Evolutionary conservation across 352 stramenopile genomes (phyloP).

Genomic region (Phytopythium vexans): DNA sequence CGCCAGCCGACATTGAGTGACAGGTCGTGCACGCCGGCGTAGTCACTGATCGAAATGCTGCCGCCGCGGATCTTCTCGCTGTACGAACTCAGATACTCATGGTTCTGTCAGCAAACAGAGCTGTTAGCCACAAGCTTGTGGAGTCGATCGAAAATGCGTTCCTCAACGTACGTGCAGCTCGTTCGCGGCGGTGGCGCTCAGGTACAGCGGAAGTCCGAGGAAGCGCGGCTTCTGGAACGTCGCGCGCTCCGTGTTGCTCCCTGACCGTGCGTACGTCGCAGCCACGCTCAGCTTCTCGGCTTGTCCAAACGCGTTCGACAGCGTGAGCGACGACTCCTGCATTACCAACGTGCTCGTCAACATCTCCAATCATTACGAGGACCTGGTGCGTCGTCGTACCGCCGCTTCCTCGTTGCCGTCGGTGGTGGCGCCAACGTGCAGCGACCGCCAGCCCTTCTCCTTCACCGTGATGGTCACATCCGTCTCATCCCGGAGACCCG

Average conservation of each 20-base stretch:
- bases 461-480: constrained; percentile 87
- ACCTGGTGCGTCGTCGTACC: constrained; percentile 19
- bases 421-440: constrained; percentile 82
- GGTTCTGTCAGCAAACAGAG: constrained; percentile 37
- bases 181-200: constrained; percentile 74
- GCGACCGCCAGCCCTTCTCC: constrained; percentile 83
- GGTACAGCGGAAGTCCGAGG: constrained; percentile 73
- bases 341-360: constrained; percentile 6
- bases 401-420: constrained; percentile 84
- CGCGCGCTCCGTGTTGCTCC: constrained; percentile 80
- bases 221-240: constrained; percentile 88
- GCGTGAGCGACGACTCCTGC: constrained; percentile 79
- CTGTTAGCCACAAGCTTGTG: background rate
- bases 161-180: constrained; percentile 57
- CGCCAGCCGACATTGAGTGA: constrained; percentile 85
- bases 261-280: constrained; percentile 79
- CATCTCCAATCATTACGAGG: background rate
- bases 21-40: constrained; percentile 81
- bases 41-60: constrained; percentile 84
- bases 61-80: constrained; percentile 84
- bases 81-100: constrained; percentile 87
- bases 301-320: constrained; percentile 81
- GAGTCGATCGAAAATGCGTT: background rate
- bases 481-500: constrained; percentile 64
- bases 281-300: constrained; percentile 82